Conservation (phyloP, 2,329 filamentous ascomycete genomes). For the Aspergillus neoniger region DNA sequence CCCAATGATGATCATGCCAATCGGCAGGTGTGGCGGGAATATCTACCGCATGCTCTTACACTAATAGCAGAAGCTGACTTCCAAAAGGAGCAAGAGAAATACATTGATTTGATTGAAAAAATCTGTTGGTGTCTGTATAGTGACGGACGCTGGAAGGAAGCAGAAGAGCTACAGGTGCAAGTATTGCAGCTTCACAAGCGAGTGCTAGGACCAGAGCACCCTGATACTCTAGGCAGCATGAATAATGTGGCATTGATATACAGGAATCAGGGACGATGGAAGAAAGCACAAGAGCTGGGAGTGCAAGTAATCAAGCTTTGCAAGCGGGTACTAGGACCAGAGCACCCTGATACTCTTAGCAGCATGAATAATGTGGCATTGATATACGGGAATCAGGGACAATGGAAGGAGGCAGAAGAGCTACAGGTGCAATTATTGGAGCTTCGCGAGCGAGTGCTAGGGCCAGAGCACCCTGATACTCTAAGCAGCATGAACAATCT, state of each 20-base stretch:
- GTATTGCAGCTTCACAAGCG: not conserved
- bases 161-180: not conserved
- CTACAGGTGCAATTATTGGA: not conserved
- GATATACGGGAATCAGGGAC: not conserved
- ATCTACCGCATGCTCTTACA: constrained; percentile 1
- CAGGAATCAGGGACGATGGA: not conserved
- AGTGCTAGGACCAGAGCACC: not conserved
- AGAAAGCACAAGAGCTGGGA: not conserved
- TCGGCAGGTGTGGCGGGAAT: constrained; percentile 2
- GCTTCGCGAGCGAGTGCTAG: not conserved
- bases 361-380: not conserved
- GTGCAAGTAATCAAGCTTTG: not conserved
- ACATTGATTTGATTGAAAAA: not conserved
- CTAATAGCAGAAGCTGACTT: not conserved
- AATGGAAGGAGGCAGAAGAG: not conserved
- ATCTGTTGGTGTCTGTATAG: not conserved
- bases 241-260: not conserved
- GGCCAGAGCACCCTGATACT: not conserved
- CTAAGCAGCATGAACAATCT: not conserved
- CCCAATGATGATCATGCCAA: constrained; percentile 13
- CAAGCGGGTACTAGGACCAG: not conserved
- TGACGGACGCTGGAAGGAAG: not conserved
- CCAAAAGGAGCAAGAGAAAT: not conserved
- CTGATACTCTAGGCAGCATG: not conserved
- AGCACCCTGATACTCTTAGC: not conserved